Evolutionary conservation across 2,329 filamentous ascomycete genomes (phyloP).

Genomic region (Cordyceps farinosa): DNA sequence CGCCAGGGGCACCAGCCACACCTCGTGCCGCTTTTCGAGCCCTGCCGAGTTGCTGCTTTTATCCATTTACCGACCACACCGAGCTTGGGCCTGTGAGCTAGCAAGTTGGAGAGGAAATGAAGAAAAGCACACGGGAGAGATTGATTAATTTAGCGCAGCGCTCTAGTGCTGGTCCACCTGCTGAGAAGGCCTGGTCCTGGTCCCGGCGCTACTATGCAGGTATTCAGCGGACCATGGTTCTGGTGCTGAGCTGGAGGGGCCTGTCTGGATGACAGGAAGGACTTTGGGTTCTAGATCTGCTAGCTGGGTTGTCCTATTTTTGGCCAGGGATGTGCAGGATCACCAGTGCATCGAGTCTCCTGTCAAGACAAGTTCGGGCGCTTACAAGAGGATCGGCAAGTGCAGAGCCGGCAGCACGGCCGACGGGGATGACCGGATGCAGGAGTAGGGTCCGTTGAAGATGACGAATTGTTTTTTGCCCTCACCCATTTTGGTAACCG

Average conservation of each 20-base stretch:
- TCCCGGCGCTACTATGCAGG: slow-evolving; percentile 2
- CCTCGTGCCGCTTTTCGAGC: slow-evolving; percentile 10
- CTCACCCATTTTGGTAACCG: not conserved
- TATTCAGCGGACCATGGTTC: slow-evolving; percentile 7
- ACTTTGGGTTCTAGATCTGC: slow-evolving; percentile 5
- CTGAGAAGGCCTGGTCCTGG: not conserved
- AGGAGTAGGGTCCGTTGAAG: not conserved
- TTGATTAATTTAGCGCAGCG: not conserved
- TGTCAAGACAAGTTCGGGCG: not conserved
- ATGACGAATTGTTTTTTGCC: not conserved
- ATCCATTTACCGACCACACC: not conserved
- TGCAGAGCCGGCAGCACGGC: not conserved
- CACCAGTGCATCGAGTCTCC: not conserved
- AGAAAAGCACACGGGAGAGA: not conserved
- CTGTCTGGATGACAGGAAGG: not conserved
- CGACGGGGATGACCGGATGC: not conserved
- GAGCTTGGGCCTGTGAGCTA: not conserved
- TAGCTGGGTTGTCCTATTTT: not conserved
- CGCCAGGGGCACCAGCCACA: slow-evolving; percentile 16
- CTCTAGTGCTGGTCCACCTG: not conserved
- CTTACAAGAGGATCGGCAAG: slow-evolving; percentile 7
- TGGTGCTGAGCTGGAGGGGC: not conserved
- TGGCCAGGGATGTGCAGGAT: not conserved
- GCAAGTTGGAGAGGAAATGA: not conserved
- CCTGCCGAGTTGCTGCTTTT: slow-evolving; percentile 13